These are phyloP conservation scores for Cutaneotrichosporon mucoides DNA, from an alignment of 1,284 basidiomycete species.

Conservation along the genomic window DNA sequence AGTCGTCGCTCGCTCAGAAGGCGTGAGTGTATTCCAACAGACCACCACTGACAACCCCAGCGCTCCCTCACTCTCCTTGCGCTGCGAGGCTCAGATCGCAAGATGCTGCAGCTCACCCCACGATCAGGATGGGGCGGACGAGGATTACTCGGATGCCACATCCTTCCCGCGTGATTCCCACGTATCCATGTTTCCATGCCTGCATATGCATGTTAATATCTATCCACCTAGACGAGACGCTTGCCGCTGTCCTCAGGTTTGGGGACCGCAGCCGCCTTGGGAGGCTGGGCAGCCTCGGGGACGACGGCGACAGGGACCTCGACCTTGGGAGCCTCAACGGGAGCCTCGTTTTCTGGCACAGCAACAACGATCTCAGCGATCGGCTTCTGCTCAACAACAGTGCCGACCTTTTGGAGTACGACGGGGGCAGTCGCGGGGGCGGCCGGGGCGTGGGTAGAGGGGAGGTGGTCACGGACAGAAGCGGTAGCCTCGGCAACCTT, in stretches of 20 bases:
- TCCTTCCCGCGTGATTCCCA: conserved; percentile 54
- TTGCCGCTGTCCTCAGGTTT: conserved; percentile 17
- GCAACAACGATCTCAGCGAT: conserved; percentile 39
- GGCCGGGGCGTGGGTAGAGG: conserved; percentile 5
- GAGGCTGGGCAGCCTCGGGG: conserved; percentile 1
- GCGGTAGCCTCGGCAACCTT: conserved; percentile 12
- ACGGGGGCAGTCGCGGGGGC: conserved; percentile 3
- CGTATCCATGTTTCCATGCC: background rate
- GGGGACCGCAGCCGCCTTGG: background rate
- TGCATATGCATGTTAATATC: conserved; percentile 15
- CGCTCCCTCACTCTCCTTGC: conserved; percentile 54
- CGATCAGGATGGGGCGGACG: conserved; percentile 67
- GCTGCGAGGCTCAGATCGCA: conserved; percentile 45
- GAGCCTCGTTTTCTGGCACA: background rate
- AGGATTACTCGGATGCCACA: conserved; percentile 78
- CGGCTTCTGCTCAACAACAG: conserved; percentile 45
- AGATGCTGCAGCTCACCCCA: conserved; percentile 56
- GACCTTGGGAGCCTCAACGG: background rate
- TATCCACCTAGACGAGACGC: conserved; percentile 26
- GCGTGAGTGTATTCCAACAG: conserved; percentile 54
- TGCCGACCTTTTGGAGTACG: conserved; percentile 34
- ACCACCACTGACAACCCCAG: conserved; percentile 19
- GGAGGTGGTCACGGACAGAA: conserved; percentile 16
- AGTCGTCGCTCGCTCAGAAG: conserved; percentile 67
- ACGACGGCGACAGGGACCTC: background rate